These are phyloP conservation scores for Laguncularia racemosa DNA, from an alignment of 345 rosid species.

Conservation along the genomic window DNA sequence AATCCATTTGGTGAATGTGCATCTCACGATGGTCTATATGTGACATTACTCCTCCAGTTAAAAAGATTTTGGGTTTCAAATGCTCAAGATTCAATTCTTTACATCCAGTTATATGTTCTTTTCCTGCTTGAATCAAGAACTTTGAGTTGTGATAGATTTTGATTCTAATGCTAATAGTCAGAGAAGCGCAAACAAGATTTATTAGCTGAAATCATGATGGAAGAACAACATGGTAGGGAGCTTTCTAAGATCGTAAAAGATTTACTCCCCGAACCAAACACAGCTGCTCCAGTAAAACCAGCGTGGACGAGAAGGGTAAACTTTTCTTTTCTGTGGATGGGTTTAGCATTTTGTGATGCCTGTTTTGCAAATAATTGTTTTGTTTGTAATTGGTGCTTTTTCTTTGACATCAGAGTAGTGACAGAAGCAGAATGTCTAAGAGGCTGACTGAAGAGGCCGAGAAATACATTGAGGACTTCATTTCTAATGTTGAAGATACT, in stretches of 20 bases:
- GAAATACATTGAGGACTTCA: constrained; percentile 78
- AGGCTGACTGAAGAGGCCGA: constrained; percentile 84
- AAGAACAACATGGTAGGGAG: constrained; percentile 58
- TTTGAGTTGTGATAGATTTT: constrained; percentile 3
- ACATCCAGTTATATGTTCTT: no score
- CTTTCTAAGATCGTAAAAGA: constrained; percentile 55
- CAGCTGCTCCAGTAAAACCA: constrained; percentile 32
- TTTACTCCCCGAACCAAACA: constrained; percentile 44
- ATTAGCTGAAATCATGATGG: constrained; percentile 57
- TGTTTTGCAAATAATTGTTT: constrained; percentile 2
- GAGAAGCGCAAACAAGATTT: constrained; percentile 72
- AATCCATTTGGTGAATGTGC: no score
- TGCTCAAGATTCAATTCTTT: no score
- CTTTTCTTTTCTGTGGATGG: neutral
- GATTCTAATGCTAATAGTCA: constrained; percentile 40
- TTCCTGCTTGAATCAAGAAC: no score
- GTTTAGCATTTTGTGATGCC: constrained; percentile 1
- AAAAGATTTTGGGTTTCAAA: no score
- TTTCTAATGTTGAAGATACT: constrained; percentile 83
- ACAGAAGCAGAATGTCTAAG: constrained; percentile 64
- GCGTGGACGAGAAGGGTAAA: constrained; percentile 43
- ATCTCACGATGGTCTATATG: no score
- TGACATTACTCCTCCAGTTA: no score
- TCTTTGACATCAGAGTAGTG: constrained; percentile 58
- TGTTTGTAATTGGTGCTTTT: neutral